Evolutionary conservation across 1,284 basidiomycete genomes (phyloP), one percentile per base, ranked within the genome.

Genomic region (Inonotus obliquus): DNA sequence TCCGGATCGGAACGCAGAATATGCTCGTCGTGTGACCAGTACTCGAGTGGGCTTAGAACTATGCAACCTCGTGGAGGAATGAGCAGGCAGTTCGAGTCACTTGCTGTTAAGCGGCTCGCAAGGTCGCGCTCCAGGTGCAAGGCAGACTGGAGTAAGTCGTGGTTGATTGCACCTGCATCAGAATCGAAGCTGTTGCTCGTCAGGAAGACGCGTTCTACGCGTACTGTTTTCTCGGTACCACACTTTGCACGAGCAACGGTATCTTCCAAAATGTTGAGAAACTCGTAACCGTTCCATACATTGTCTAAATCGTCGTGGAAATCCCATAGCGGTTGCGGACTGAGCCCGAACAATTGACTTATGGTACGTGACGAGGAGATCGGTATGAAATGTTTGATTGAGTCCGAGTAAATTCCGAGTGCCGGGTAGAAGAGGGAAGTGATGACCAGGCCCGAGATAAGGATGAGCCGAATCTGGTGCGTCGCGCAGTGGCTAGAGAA

Each of bases 401-500:
- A 84, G 1, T 87, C 87, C 32, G 89, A 84, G 72, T 94, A 95
- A 57, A 93, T 81, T 51, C 92, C 87, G 53, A 97, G 82, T 10
- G 94, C 92, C 4, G 94, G 94, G 69, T 95, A 98, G 72, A 96
- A 92, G 55, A 99, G 86, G 45, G 92, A 94, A 52, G 95, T 96
- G 77, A 99, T 98, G 69, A 98, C 92, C 63, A 98, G 82, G 63
- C 91, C 90, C 61, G 94, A 96, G 63, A 97, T 89, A 65, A 99
- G 83, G 68, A 99, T 89, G 38, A 97, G 90, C 57, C 94, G 87
- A 60, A 96, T 96, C 78, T 97, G 93, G 72, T 94, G 91, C 4
- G 88, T 91, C 64, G 91, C 90, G 69, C 90, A 92, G 71, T 92
- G 90, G 60, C 91, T 92, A 69, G 29, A 19, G 17, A n/a, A 60